Conservation (phyloP, 2,329 filamentous ascomycete genomes). For the Penicillium olsonii region DNA sequence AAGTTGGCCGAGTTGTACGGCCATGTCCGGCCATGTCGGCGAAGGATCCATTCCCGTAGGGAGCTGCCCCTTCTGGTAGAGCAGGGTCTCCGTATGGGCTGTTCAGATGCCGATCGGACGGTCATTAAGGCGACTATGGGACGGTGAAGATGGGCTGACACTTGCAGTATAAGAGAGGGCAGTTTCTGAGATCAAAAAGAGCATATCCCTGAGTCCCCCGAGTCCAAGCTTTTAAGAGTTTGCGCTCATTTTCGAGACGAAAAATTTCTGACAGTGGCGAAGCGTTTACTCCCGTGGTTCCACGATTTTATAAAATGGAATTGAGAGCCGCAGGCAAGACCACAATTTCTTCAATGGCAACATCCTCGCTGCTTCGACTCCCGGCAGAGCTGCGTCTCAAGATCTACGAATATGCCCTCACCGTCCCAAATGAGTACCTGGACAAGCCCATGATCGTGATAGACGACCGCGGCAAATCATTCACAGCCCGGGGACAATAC, state of each 20-base stretch:
- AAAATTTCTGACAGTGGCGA: slow-evolving; percentile 8
- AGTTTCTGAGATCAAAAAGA: not conserved
- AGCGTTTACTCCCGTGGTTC: slow-evolving; percentile 2
- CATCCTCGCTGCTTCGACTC: slow-evolving; percentile 26
- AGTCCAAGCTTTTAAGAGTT: not conserved
- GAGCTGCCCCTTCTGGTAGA: not conserved
- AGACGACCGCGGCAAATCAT: slow-evolving; percentile 34
- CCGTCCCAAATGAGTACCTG: slow-evolving; percentile 34
- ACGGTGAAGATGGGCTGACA: not conserved
- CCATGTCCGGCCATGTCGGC: not conserved
- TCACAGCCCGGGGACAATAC: slow-evolving; percentile 34
- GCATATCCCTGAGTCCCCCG: not conserved
- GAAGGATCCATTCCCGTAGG: not conserved
- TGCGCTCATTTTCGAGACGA: slow-evolving; percentile 2
- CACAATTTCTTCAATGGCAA: not conserved
- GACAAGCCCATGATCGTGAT: slow-evolving; percentile 37
- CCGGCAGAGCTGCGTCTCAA: slow-evolving; percentile 36
- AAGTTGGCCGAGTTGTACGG: not conserved
- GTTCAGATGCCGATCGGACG: not conserved
- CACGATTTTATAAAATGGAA: not conserved
- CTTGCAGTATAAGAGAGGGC: not conserved
- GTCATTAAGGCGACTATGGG: not conserved
- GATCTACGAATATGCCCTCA: slow-evolving; percentile 36
- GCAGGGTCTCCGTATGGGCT: not conserved
- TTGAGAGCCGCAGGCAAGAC: not conserved